A percentile compares a stretch with the other conserved stretches of the same genome.
phyloP scores from a whole-genome alignment of 306 rosid species.

The Fagus sylvatica region DNA sequence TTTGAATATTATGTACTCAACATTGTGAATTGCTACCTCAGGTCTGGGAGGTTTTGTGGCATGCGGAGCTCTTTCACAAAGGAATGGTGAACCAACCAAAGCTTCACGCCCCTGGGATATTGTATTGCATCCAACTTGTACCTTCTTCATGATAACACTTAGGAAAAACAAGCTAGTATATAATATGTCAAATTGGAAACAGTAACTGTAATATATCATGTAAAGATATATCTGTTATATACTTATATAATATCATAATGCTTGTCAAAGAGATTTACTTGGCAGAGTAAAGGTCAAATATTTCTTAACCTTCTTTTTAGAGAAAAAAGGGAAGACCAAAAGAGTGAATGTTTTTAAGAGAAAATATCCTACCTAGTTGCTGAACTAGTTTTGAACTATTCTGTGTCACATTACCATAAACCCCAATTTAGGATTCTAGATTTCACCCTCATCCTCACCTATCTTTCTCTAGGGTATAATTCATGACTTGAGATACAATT shows the following conservation, averaged over 20 bases:
- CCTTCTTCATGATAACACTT: constrained; percentile 5
- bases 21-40: constrained; percentile 26
- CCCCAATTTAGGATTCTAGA: not conserved
- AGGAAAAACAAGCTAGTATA: too few relatives aligned
- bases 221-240: too few relatives aligned
- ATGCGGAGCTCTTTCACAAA: constrained; percentile 86
- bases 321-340: not conserved
- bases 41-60: constrained; percentile 98
- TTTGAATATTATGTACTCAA: constrained; percentile 13
- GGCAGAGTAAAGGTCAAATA: not conserved
- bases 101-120: constrained; percentile 98
- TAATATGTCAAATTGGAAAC: too few relatives aligned
- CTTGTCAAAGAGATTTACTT: not conserved
- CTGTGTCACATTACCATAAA: not conserved
- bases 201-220: too few relatives aligned
- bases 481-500: not conserved
- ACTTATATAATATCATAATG: too few relatives aligned
- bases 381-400: not conserved
- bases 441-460: not conserved
- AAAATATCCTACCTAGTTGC: not conserved
- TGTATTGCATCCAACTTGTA: constrained; percentile 38
- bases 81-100: constrained; percentile 79
- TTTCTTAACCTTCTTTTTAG: not conserved
- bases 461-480: not conserved
- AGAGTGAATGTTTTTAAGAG: not conserved